Evolutionary conservation across 2,329 filamentous ascomycete genomes (phyloP), one percentile per base, ranked within the genome.

Genomic region (Penicillium sp.): DNA sequence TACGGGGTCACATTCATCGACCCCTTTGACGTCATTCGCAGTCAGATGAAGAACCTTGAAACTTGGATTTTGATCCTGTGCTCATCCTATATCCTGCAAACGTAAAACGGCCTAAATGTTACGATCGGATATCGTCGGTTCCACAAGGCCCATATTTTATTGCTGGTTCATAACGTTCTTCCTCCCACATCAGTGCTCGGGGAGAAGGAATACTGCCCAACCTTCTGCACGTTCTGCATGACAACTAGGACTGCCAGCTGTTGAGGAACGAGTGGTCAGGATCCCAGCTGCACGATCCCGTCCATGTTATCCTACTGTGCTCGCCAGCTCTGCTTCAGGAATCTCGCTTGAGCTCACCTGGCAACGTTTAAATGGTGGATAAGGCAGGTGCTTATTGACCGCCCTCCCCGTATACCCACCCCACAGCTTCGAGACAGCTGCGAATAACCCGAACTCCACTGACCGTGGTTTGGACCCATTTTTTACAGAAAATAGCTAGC

Each of bases 11-110:
- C 56, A 59, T 56, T 46, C 52, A 33, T 35, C 24, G 8, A 39
- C 50, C 56, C 48, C 19, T 49, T 61, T 62, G 59, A 62, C 59
- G 59, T 62, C 59, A 62, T 54, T 33, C 8, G 21, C 14, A 13
- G 16, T 35, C 46, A 26, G 19, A 22, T 27, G 29, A 50, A 21
- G 13, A 19, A 13, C 4, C 33, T 8, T 33, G 48, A 50, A 50
- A 50, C 47, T 21, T 29, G 47, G n/a, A 50, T 50, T 50, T 27
- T 29, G 11, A 42, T 42, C 33, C 5, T 42, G n/a, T 39, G 19
- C 35, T 39, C 19, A 27, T 50, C 14, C 26, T 27, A 31, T 37
- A 9, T 27, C 22, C 22, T 16, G n/a, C 9, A 19, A 21, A 42
- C 39, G n/a, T 42, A 31, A 49, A 39, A 21, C 27, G 39, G n/a